phyloP scores from a whole-genome alignment of 768 basidiomycete species.

The Rhodotorula kratochvilovae region DNA sequence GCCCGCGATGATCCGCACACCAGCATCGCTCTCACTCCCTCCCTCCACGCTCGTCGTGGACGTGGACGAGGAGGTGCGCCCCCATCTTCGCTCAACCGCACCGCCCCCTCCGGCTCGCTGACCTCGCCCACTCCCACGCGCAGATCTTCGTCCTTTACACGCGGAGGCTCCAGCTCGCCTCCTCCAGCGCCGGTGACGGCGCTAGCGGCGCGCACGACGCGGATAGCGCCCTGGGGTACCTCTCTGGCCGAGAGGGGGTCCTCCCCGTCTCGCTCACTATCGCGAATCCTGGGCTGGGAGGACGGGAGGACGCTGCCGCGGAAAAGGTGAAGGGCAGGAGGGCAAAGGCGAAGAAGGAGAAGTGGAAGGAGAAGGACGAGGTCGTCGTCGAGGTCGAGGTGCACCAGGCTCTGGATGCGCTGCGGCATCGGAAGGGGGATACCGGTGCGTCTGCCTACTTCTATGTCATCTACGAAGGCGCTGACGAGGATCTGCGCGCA shows the following conservation, averaged over 20 bases:
- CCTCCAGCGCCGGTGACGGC: neutral
- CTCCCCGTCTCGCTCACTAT: slow-evolving; percentile 5
- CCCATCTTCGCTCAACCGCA: no score
- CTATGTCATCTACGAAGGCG: no score
- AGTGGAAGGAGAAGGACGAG: neutral
- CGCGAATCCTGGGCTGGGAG: neutral
- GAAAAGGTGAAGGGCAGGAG: neutral
- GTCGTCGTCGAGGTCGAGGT: slow-evolving; percentile 12
- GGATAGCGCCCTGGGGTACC: slow-evolving; percentile 8
- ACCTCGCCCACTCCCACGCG: neutral
- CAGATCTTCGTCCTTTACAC: slow-evolving; percentile 33
- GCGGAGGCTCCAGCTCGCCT: slow-evolving; percentile 1
- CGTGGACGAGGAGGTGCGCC: slow-evolving; percentile 27
- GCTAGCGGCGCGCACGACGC: neutral
- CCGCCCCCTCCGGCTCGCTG: neutral
- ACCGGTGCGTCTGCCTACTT: slow-evolving; percentile 8
- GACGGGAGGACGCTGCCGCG: neutral
- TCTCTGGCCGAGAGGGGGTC: neutral
- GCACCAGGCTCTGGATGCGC: slow-evolving; percentile 8
- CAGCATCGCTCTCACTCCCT: neutral
- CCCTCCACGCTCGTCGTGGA: slow-evolving; percentile 8
- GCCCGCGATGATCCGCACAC: neutral
- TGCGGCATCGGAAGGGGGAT: slow-evolving; percentile 27
- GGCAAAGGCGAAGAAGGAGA: neutral
- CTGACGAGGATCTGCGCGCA: neutral